phyloP scores from a whole-genome alignment of 2,329 filamentous ascomycete species.

The Cytospora chrysosperma region DNA sequence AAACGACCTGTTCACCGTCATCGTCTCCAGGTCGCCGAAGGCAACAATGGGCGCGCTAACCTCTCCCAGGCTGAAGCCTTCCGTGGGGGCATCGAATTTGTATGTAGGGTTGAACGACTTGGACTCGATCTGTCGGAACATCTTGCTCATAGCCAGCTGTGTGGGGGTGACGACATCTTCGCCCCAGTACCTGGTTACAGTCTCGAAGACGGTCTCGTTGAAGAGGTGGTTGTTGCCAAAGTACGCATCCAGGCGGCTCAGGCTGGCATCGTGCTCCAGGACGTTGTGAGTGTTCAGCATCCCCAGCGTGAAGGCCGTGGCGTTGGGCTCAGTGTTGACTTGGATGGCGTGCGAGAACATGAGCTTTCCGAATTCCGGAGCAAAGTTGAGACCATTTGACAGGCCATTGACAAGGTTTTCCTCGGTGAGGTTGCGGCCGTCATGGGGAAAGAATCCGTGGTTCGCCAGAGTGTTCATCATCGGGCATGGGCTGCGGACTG shows the following conservation, averaged over 20 bases:
- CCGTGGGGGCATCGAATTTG: conserved; percentile 41
- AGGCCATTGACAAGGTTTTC: conserved; percentile 40
- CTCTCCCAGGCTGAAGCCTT: conserved; percentile 51
- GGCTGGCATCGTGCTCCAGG: conserved; percentile 49
- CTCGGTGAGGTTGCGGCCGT: conserved; percentile 43
- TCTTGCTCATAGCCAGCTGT: conserved; percentile 46
- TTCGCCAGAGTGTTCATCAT: conserved; percentile 54
- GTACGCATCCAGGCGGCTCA: conserved; percentile 46
- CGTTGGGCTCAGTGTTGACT: conserved; percentile 44
- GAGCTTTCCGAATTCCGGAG: conserved; percentile 36
- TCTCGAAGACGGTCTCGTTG: conserved; percentile 51
- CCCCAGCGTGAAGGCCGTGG: conserved; percentile 42
- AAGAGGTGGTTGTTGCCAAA: conserved; percentile 53
- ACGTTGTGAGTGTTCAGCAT: conserved; percentile 46
- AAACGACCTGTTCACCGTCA: conserved; percentile 39
- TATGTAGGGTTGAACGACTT: conserved; percentile 49
- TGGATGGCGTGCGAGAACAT: conserved; percentile 45
- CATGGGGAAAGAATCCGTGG: conserved; percentile 47
- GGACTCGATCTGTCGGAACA: conserved; percentile 44
- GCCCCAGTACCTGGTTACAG: conserved; percentile 47
- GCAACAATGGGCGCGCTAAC: conserved; percentile 48
- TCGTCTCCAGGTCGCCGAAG: conserved; percentile 44
- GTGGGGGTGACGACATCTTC: conserved; percentile 38
- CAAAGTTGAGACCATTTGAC: conserved; percentile 43
- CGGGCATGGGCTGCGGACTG: conserved; percentile 46